Evolutionary conservation across 305 asterid species (phyloP), one percentile per base, ranked within the genome.

Genomic region (Ajuga reptans): DNA sequence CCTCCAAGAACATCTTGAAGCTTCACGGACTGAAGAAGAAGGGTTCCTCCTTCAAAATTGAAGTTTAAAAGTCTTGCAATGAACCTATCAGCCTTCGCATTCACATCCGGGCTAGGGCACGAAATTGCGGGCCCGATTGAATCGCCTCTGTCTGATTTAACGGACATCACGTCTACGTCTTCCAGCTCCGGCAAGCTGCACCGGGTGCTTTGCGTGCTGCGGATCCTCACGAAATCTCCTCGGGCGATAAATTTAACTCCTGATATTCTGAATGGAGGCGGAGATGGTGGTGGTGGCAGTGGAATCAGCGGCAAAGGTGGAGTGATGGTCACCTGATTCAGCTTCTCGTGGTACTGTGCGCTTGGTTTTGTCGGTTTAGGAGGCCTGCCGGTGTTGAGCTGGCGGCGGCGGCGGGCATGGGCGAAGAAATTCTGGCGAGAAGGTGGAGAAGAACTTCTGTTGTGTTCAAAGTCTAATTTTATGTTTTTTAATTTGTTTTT

Each of bases 71-170:
- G 92, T 79, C 91, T 77, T 0, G 96, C 92, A 24, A 92, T 92
- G 82, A 89, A 89, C 47, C 58, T 73, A 69, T 84, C 96, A 3
- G 96, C 98, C 77, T 87, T 85, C 10, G 63, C 45, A 68, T 92
- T 87, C 6, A 92, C 98, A 62, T 92, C 96, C 42, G 98, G 98
- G 83, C 96, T 91, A n/a, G 96, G 93, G 29, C 95, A 91, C 16
- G 58, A 51, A 17, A 84, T 67, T 14, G 93, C 76, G 42, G 87
- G 83, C 70, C 89, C 89, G 6, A 63, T 62, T 39, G 77, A 60
- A 62, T 86, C 95, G 50, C 77, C 86, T 10, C 76, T 79, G 51
- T 86, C 85, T 39, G 95, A 85, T 74, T 79, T 77, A 4, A 74
- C 75, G 0, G 95, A 80, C 76, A 68, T 66, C 43, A 62, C 70